phyloP scores from a whole-genome alignment of 1,139 yeast species.

The Kodamaea fungicola region DNA sequence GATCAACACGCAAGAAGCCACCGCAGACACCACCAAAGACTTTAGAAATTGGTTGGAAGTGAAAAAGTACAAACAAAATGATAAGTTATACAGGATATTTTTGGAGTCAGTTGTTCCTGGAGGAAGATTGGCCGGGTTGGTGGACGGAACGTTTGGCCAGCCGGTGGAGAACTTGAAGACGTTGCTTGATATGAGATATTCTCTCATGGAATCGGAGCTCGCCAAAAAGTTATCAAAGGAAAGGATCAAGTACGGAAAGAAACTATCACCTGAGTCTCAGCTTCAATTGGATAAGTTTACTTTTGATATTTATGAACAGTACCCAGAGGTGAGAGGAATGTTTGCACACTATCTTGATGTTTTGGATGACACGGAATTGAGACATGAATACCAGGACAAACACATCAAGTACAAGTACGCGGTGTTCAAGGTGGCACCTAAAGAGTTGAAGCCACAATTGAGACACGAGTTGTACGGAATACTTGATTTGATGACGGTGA shows the following conservation, averaged over 20 bases:
- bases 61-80: constrained; percentile 28
- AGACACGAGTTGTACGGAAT: constrained; percentile 48
- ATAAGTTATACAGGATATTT: constrained; percentile 40
- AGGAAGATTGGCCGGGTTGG: constrained; percentile 50
- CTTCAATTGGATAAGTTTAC: constrained; percentile 37
- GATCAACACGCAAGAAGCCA: constrained; percentile 31
- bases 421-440: constrained; percentile 42
- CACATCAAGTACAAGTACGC: constrained; percentile 56
- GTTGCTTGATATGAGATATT: constrained; percentile 46
- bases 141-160: constrained; percentile 49
- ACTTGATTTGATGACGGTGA: constrained; percentile 71
- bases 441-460: constrained; percentile 24
- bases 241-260: constrained; percentile 38
- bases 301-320: constrained; percentile 45
- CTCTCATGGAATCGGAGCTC: constrained; percentile 36
- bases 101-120: constrained; percentile 62
- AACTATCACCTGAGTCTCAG: constrained; percentile 29
- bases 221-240: constrained; percentile 28
- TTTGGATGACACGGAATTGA: constrained; percentile 57
- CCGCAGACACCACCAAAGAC: constrained; percentile 47
- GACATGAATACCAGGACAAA: constrained; percentile 60
- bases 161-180: constrained; percentile 48
- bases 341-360: constrained; percentile 58
- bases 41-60: constrained; percentile 42
- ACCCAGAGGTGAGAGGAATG: constrained; percentile 48